Evolutionary conservation across 2,329 filamentous ascomycete species (phyloP).

Genomic region (Talaromyces sp.): DNA sequence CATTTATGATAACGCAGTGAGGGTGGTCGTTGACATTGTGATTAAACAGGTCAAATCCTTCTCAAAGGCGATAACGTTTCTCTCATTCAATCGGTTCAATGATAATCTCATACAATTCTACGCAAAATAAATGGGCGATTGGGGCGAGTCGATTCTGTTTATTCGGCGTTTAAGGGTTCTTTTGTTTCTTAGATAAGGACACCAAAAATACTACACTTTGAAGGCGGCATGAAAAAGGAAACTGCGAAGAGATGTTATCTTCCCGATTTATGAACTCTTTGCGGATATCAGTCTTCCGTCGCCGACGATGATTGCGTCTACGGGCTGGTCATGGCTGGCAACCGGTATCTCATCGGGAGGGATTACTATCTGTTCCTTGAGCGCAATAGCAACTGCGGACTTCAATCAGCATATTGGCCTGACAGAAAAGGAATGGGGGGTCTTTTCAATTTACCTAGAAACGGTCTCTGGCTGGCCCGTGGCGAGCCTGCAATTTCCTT

Average conservation of each 20-base stretch:
- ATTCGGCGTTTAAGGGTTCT: constrained; percentile 22
- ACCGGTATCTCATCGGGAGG: constrained; percentile 67
- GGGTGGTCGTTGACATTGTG: not conserved
- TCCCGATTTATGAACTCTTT: constrained; percentile 24
- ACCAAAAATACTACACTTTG: constrained; percentile 6
- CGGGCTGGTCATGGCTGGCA: constrained; percentile 70
- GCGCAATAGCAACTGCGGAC: constrained; percentile 68
- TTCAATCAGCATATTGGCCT: constrained; percentile 15
- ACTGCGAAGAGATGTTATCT: constrained; percentile 18
- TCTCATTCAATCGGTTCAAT: constrained; percentile 62
- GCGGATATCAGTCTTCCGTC: constrained; percentile 57
- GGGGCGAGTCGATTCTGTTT: not conserved
- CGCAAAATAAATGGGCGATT: not conserved
- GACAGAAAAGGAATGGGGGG: constrained; percentile 5
- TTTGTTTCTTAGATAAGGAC: constrained; percentile 10
- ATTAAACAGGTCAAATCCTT: constrained; percentile 69
- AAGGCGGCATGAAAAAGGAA: constrained; percentile 16
- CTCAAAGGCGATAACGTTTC: constrained; percentile 87
- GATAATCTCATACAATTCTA: constrained; percentile 15
- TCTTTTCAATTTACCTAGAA: constrained; percentile 52
- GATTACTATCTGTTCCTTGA: constrained; percentile 78
- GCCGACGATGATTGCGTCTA: constrained; percentile 74
- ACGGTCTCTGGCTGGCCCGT: constrained; percentile 48
- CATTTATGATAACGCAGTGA: not conserved
- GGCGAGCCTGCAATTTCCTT: constrained; percentile 36